Base-by-base conservation (phyloP, 768 basidiomycete genomes). In the Psilocybe tampanensis region DNA sequence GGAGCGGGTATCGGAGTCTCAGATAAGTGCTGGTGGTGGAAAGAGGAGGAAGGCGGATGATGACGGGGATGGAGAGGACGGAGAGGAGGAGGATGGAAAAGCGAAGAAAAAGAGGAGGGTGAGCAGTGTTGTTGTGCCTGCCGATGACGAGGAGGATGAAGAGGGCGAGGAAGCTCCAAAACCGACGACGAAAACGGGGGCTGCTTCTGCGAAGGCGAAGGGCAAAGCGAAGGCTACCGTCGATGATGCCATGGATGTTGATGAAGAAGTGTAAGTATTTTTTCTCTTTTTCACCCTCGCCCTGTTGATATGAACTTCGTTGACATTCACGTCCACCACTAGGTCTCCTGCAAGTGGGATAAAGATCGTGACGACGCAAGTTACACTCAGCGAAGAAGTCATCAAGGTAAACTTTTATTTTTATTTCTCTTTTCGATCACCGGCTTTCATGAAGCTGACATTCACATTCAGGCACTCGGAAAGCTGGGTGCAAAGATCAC, bases 401-500 rank as follows among this genome's bases (percentile, higher is more conserved):
- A 64, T 79, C 48, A 89, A 84, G 79, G 89, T 86, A 29, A 5
- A 29, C 5, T 29, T 29, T 9, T 9, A 29, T 4, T 29, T 29
- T 29, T 5, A 4, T 29, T 9, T 4, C 29, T 5, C 9, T 9
- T 9, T 29, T 29, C 5, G 29, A 5, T 5, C 9, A 29, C 4
- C 9, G 5, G 5, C 29, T 4, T 9, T 29, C 29, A 29, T 29
- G 29, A 5, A 5, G 9, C 29, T 41, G 11, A 39, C 43, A 1
- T 19, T 26, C 18, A 18, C 7, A 39, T 22, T 12, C 32, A 94
- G 93, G 72, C 71, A 3, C 69, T 95, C 33, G 71, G 68, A 1
- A 85, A 82, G 63, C 69, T 95, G 0, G 94, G 93, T 0, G 86
- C 83, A 8, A 85, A 81, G 60, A 74, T 86, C 55, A 84, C 85